Evolutionary conservation across 805 yeast genomes (phyloP).

Genomic region (Candida pseudofarinosa): DNA sequence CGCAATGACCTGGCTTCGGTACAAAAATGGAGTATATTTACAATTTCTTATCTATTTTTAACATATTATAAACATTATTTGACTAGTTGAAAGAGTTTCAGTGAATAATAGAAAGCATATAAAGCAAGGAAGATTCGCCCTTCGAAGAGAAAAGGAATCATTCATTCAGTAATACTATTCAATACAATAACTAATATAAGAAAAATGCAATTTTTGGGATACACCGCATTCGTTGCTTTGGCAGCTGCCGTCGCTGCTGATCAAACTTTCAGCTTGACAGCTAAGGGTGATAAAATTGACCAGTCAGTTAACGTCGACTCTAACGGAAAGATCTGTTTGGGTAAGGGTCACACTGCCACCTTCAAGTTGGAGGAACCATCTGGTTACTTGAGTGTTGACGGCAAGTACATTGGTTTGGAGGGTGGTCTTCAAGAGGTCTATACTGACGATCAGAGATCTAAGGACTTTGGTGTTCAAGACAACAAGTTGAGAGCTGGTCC

Average conservation of each 20-base stretch:
- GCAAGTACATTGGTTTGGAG: conserved; percentile 12
- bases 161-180: no score
- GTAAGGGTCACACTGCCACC: conserved; percentile 13
- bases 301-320: conserved; percentile 13
- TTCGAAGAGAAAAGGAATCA: no score
- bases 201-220: conserved; percentile 2
- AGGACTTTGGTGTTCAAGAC: conserved; percentile 23
- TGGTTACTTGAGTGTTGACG: conserved; percentile 23
- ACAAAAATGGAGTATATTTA: no score
- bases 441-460: conserved; percentile 14
- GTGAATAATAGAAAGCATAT: no score
- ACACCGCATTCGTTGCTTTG: conserved; percentile 16
- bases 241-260: conserved; percentile 29
- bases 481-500: conserved; percentile 22
- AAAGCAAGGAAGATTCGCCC: no score
- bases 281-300: conserved; percentile 21
- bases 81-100: no score
- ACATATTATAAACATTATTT: no score
- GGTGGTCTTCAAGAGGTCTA: neutral
- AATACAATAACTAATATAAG: no score
- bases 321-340: conserved; percentile 12
- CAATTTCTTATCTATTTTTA: no score
- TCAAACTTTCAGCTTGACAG: conserved; percentile 24
- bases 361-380: conserved; percentile 26
- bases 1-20: no score